Evolutionary conservation across 371 early-diverging fungal species (phyloP), one percentile per base, ranked within the genome.

Genomic region (Rozella allomycis): DNA sequence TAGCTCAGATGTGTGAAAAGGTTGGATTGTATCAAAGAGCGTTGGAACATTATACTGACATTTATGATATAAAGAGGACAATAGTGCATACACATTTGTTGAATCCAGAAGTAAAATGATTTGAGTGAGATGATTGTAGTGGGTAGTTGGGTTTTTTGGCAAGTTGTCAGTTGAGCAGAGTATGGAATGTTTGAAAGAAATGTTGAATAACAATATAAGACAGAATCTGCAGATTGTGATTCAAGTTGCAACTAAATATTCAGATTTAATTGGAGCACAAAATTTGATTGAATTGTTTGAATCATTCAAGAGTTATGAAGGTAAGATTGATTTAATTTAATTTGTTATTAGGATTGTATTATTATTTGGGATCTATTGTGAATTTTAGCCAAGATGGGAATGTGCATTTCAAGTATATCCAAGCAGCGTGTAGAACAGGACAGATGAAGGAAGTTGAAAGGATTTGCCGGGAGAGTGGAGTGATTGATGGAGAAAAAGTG

Each of bases 391-490:
- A 82, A 42, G 91, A 91, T 40, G 67, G 79, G 6, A 76, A 83
- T 20, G 96, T 94, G 3, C 83, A 87, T 42, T 87, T 82, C 70
- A 88, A 85, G 60, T 94, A 91, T 49, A 94, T 94, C 38, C 85
- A 91, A 53, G 82, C 91, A 19, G 90, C 90, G 3, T 73, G 76
- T 42, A 64, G 72, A 25, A 80, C 83, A 20, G 86, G 87, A 6
- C 93, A 94, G 53, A 53, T 79, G 30, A 87, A 86, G 60, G 96
- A 91, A 49, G 90, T 90, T 10, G 96, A 94, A 54, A 74, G 91
- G 27, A 80, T 94, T 31, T 88, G 87, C 49, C 70, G 87, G 29
- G 96, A 94, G 54, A 80, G 76, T 58, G 78, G 75, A 49, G 70
- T 65, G 49, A 91, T 88, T 47, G 93, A 94, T 45, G 70, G 88